Evolutionary conservation across 495 filamentous ascomycete species (phyloP).

Genomic region (Penicillium desertorum): DNA sequence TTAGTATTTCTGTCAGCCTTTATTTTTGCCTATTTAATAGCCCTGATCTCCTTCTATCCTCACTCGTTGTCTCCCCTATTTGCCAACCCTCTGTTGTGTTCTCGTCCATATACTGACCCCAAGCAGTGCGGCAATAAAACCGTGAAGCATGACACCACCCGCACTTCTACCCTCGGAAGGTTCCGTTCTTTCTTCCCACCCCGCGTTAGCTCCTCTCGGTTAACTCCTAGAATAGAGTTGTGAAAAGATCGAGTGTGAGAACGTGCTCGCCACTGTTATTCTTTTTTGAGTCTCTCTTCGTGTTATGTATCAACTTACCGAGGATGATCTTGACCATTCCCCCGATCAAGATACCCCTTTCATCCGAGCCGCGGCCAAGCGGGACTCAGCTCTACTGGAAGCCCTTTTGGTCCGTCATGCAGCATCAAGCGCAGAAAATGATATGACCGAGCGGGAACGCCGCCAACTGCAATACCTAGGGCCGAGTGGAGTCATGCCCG

Average conservation of each 20-base stretch:
- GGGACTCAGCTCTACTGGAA: conserved; percentile 1
- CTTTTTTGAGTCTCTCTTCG: neutral
- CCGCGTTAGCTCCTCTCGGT: too few species aligned
- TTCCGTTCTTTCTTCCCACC: too few species aligned
- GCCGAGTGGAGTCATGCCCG: neutral
- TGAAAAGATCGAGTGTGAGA: neutral
- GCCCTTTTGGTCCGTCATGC: neutral
- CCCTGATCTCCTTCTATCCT: too few species aligned
- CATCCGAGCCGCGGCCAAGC: conserved; percentile 2
- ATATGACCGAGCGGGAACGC: neutral
- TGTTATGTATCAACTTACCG: conserved; percentile 4
- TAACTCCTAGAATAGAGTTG: neutral
- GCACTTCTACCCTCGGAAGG: too few species aligned
- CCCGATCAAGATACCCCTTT: neutral
- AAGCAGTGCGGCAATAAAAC: too few species aligned
- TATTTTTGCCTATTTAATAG: too few species aligned
- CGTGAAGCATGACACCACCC: too few species aligned
- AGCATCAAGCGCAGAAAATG: neutral
- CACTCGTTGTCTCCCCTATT: too few species aligned
- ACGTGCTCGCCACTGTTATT: neutral
- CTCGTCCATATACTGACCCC: too few species aligned
- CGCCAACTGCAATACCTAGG: neutral
- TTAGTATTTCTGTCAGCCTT: too few species aligned
- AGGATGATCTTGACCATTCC: neutral
- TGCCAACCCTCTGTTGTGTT: too few species aligned